Evolutionary conservation across 2,329 filamentous ascomycete genomes (phyloP).

Genomic region (Claviceps monticola): DNA sequence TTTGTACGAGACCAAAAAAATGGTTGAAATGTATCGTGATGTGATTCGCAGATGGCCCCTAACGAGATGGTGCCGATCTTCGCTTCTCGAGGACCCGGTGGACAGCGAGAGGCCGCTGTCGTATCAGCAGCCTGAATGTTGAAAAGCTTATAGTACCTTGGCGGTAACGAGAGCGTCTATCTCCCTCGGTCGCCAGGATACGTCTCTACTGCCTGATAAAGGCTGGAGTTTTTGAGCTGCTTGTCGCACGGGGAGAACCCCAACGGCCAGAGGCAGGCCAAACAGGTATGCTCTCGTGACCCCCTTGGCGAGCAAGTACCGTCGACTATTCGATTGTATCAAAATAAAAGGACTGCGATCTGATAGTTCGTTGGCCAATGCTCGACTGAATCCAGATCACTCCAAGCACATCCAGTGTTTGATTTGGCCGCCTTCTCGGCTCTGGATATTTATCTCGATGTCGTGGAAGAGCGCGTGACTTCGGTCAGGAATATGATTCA

Average conservation of each 20-base stretch:
- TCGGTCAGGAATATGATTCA: not conserved
- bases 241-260: conserved; percentile 12
- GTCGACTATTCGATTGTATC: not conserved
- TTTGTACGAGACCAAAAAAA: conserved; percentile 12
- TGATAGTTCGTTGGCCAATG: not conserved
- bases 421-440: not conserved
- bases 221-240: not conserved
- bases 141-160: not conserved
- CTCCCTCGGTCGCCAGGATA: not conserved
- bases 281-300: conserved; percentile 5
- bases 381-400: not conserved
- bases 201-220: not conserved
- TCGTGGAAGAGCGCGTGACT: not conserved
- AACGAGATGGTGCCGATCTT: not conserved
- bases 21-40: conserved; percentile 8
- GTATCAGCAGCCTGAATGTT: not conserved
- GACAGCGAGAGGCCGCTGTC: not conserved
- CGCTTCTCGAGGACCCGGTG: not conserved
- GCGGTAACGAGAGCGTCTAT: not conserved
- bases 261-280: conserved; percentile 12
- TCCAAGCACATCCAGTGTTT: not conserved
- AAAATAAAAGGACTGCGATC: not conserved
- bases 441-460: not conserved
- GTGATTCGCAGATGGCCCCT: not conserved
- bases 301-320: not conserved